phyloP scores from a whole-genome alignment of 768 basidiomycete genomes.

The Trametes cubensis region DNA sequence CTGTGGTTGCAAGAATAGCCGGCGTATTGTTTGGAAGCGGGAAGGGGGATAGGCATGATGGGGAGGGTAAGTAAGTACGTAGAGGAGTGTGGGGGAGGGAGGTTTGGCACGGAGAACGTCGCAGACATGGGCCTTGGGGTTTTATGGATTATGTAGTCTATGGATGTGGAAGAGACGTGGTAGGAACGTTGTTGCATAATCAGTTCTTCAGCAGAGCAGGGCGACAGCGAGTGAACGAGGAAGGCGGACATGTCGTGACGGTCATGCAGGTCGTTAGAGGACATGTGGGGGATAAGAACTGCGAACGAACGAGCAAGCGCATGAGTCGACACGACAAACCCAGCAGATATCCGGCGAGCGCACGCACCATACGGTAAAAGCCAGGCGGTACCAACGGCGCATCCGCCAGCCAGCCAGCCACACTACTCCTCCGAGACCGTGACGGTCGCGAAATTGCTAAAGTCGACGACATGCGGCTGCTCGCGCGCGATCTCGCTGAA shows the following conservation, averaged over 20 bases:
- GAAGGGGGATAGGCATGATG: neutral
- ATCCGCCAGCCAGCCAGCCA: neutral
- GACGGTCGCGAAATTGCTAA: slow-evolving; percentile 21
- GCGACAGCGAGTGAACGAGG: slow-evolving; percentile 4
- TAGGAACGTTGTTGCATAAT: neutral
- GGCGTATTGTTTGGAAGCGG: neutral
- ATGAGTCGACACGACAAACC: too few species aligned
- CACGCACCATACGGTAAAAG: neutral
- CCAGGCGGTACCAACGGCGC: neutral
- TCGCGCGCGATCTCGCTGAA: slow-evolving; percentile 42
- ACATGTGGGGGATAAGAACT: neutral
- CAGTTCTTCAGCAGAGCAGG: slow-evolving; percentile 6
- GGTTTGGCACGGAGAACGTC: neutral
- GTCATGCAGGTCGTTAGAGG: slow-evolving; percentile 9
- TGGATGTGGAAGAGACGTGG: neutral
- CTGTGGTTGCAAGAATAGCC: neutral
- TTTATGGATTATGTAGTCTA: neutral
- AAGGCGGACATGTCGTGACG: neutral
- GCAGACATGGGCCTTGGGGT: neutral
- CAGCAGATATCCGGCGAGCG: neutral
- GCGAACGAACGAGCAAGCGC: neutral
- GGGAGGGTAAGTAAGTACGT: neutral
- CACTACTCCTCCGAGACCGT: slow-evolving; percentile 11
- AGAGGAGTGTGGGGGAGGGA: neutral
- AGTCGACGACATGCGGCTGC: slow-evolving; percentile 15